A percentile compares a stretch with the other conserved stretches of the same genome.
Evolutionary conservation across 192 early-diverging fungal genomes (phyloP).

Genomic region (Backusella liffmaniae): DNA sequence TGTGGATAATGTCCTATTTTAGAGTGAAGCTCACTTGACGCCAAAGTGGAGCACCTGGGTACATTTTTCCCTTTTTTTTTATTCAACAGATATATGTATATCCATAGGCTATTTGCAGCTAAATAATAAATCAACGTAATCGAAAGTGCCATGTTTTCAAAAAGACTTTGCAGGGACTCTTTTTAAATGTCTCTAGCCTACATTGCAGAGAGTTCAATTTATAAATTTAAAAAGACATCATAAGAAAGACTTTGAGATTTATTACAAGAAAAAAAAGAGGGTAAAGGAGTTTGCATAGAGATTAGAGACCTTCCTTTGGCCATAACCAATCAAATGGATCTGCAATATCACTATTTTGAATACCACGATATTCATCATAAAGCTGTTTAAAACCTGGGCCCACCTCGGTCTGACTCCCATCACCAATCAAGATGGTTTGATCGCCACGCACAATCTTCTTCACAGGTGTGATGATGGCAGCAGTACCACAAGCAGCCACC

Average conservation of each 20-base stretch:
- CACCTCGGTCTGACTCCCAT: slow-evolving; percentile 46
- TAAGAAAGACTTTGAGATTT: background rate
- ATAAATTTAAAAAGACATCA: no score
- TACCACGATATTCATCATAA: slow-evolving; percentile 57
- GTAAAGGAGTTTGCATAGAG: background rate
- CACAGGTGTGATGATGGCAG: slow-evolving; percentile 76
- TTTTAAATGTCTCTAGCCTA: no score
- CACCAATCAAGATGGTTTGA: slow-evolving; percentile 38
- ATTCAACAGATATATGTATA: no score
- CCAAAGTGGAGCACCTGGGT: no score
- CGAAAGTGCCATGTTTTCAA: no score
- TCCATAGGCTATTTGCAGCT: no score
- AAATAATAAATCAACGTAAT: no score
- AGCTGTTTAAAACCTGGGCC: slow-evolving; percentile 53
- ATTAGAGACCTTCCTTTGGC: slow-evolving; percentile 58
- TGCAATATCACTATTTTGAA: slow-evolving; percentile 62
- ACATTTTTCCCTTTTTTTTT: no score
- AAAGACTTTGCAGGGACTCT: no score
- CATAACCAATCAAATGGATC: slow-evolving; percentile 70
- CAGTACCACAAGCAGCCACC: slow-evolving; percentile 71
- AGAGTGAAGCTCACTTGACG: no score
- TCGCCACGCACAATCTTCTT: slow-evolving; percentile 60
- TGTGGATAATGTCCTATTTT: no score
- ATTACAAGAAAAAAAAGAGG: background rate
- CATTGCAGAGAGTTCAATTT: no score